A percentile compares a stretch with the other conserved stretches of the same genome.
phyloP scores from a whole-genome alignment of 2,329 filamentous ascomycete genomes.

The Pseudocercospora crystallina region DNA sequence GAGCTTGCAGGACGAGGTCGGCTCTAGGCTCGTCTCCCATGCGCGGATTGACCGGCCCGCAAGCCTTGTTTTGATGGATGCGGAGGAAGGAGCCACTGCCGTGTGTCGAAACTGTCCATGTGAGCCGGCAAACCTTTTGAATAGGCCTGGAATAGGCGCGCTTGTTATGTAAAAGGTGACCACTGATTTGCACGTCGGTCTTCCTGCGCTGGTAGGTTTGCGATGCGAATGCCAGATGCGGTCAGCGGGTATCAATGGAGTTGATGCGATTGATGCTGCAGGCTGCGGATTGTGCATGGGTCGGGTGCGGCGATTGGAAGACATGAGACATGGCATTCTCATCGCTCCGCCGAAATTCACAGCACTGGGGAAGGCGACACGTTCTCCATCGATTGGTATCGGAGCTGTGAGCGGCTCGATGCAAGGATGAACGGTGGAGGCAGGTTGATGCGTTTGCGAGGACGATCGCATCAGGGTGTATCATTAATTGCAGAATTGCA shows the following conservation, averaged over 20 bases:
- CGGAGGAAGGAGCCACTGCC: too few relatives aligned
- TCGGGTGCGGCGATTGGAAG: neutral
- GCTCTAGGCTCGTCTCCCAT: neutral
- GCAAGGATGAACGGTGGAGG: neutral
- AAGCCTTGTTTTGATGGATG: too few relatives aligned
- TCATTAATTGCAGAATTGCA: neutral
- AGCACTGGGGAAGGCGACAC: constrained; percentile 3
- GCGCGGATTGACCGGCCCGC: too few relatives aligned
- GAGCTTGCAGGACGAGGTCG: neutral
- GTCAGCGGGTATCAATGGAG: neutral
- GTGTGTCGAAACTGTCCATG: too few relatives aligned
- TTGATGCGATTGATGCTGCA: neutral
- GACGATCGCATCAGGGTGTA: neutral
- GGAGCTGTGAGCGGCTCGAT: neutral
- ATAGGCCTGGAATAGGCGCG: too few relatives aligned
- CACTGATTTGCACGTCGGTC: too few relatives aligned
- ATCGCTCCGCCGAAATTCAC: neutral
- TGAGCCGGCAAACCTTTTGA: too few relatives aligned
- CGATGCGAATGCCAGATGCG: neutral
- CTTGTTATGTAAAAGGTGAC: too few relatives aligned
- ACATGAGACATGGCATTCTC: constrained; percentile 4
- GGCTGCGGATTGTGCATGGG: neutral
- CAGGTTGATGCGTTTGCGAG: constrained; percentile 1
- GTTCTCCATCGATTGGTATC: constrained; percentile 12
- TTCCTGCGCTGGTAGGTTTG: neutral